A percentile compares a stretch with the other conserved stretches of the same genome.
Evolutionary conservation across 2,329 filamentous ascomycete species (phyloP).

Genomic region (Microsporum audouinii): DNA sequence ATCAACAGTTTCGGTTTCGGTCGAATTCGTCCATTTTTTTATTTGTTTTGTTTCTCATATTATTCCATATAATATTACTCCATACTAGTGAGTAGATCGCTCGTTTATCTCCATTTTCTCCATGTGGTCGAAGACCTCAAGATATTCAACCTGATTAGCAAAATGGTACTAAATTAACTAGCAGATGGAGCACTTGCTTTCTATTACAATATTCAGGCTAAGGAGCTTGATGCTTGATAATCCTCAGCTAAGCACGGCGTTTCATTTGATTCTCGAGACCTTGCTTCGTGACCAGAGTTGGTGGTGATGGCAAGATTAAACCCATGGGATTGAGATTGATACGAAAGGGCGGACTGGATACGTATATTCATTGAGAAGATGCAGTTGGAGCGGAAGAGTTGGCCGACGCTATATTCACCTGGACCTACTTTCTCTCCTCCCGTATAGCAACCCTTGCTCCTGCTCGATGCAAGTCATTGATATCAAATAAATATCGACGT

Average conservation of each 20-base stretch:
- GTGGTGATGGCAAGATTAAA: neutral
- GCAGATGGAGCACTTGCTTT: neutral
- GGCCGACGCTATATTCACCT: neutral
- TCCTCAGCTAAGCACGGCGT: conserved; percentile 1
- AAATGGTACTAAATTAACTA: neutral
- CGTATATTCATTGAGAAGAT: neutral
- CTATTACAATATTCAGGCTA: neutral
- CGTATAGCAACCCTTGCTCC: neutral
- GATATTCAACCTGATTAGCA: neutral
- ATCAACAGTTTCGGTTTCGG: neutral
- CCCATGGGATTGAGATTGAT: neutral
- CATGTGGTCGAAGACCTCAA: neutral
- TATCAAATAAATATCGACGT: neutral
- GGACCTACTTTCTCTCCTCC: neutral
- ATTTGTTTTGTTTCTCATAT: neutral
- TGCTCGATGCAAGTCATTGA: neutral
- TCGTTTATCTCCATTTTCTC: neutral
- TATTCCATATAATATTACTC: neutral
- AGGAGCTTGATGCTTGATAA: neutral
- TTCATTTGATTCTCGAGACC: neutral
- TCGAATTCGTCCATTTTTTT: neutral
- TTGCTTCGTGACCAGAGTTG: neutral
- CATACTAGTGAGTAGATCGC: neutral
- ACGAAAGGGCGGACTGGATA: neutral
- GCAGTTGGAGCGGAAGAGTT: conserved; percentile 1